Base-by-base conservation (phyloP, 2,329 filamentous ascomycete genomes). In the Parafenestella ontariensis region DNA sequence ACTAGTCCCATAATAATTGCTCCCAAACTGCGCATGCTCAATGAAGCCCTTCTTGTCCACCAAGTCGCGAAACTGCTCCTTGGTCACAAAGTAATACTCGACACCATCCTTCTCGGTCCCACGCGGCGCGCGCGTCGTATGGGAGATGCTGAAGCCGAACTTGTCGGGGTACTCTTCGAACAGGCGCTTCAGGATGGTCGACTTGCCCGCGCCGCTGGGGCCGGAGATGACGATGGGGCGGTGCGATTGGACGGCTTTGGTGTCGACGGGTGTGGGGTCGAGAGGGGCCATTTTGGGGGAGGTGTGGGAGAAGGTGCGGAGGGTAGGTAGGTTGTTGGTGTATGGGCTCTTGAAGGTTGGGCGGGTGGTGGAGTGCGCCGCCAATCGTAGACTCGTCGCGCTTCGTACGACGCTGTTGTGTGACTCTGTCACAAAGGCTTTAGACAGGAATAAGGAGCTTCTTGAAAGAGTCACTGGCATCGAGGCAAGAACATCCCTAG, bases 1-100 rank as follows among this genome's bases (percentile, higher is more conserved):
- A 73, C 87, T 91, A 5, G 92, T 96, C 52, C 93, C 93, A 78
- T 97, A 97, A 70, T 86, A 81, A 78, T 97, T 96, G 49, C 87
- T 88, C 36, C 92, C 88, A 75, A 96, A 97, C 74, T 89, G 81
- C 49, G 93, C 93, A 79, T 90, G 86, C 82, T 97, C 93, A 58
- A 96, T 88, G 76, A 97, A 96, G 10, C 87, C 89, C 51, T 84
- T 79, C 20, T 79, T 66, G 0, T 80, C 79, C 1, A 90, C 71
- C 26, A 89, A 60, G n/a, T 81, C 74, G 36, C 73, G 68, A 59
- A 89, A 76, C 11, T 77, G 76, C 42, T 83, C 78, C 13, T 69
- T 70, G 5, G 77, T 79, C 63, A 91, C 77, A 63, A 90, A 90
- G 66, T 89, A 86, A 82, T 97, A 97, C 77, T 96, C 87, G 37